Conservation (phyloP, 2,329 filamentous ascomycete genomes). For the Onygenales sp. region DNA sequence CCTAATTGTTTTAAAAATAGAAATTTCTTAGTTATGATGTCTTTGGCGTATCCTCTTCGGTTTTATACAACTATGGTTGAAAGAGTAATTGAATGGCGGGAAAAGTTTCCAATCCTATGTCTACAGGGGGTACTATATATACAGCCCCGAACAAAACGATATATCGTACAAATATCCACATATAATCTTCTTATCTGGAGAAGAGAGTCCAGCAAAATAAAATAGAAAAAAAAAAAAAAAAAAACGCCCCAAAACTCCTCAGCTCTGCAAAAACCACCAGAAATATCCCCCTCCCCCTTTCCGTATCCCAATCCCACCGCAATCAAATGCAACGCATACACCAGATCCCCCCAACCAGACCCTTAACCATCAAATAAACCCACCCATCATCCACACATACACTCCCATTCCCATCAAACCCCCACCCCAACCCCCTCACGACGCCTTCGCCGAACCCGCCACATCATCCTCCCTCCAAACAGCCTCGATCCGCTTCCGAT, state of each 20-base stretch:
- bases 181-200: not conserved
- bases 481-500: slow-evolving; percentile 64
- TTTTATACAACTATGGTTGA: no score
- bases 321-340: not conserved
- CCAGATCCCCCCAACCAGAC: no score
- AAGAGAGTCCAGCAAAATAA: not conserved
- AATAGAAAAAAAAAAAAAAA: not conserved
- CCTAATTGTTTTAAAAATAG: not conserved
- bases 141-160: not conserved
- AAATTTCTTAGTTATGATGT: no score
- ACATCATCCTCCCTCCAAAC: slow-evolving; percentile 56
- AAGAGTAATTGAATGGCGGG: no score
- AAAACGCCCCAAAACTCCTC: slow-evolving; percentile 1
- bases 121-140: not conserved
- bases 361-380: no score
- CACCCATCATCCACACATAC: not conserved
- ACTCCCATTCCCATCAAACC: not conserved
- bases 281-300: not conserved
- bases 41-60: no score
- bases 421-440: not conserved
- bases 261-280: not conserved
- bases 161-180: not conserved
- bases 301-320: not conserved
- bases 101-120: no score
- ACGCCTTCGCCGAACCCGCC: not conserved